Percentiles rank a stretch among this genome's conserved stretches.
Conservation (phyloP, 108 stramenopile genomes). For the Nannochloropsis gaditana region DNA sequence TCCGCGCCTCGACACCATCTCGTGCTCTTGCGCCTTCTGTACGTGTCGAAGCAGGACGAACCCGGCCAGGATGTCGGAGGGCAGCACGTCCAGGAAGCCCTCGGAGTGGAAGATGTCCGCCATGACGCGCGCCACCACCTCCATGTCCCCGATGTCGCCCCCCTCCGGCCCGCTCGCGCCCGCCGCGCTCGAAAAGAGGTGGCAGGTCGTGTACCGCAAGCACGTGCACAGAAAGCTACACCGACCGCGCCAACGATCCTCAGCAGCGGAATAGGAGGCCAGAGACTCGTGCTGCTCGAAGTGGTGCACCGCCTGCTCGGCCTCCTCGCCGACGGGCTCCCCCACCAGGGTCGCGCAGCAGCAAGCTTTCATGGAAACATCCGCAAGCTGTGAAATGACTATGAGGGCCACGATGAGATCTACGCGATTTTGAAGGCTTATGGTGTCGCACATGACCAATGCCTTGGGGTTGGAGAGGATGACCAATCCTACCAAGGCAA, state of each 20-base stretch:
- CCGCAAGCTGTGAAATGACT: conserved; percentile 9
- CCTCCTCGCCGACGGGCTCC: neutral
- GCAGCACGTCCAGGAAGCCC: conserved; percentile 42
- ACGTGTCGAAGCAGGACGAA: conserved; percentile 40
- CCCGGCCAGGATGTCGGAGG: conserved; percentile 44
- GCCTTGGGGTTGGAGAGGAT: conserved; percentile 12
- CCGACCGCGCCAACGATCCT: neutral
- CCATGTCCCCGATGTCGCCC: conserved; percentile 29
- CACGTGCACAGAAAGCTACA: conserved; percentile 10
- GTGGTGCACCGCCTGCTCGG: neutral
- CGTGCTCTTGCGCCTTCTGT: conserved; percentile 33
- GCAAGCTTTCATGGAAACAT: conserved; percentile 12
- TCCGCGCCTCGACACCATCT: conserved; percentile 10
- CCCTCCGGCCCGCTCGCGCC: neutral
- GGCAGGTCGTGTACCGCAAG: neutral
- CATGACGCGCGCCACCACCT: conserved; percentile 42
- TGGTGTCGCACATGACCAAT: neutral
- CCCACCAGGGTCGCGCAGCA: neutral
- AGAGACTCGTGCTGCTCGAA: conserved; percentile 10
- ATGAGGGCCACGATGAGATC: neutral
- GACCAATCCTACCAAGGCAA: neutral
- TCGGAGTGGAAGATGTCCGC: conserved; percentile 28
- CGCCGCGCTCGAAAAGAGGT: neutral
- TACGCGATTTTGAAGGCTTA: neutral
- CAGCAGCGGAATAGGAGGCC: conserved; percentile 3